These are phyloP conservation scores for Suhomyces xylopsoci DNA, from an alignment of 805 yeast species.

Conservation along the genomic window DNA sequence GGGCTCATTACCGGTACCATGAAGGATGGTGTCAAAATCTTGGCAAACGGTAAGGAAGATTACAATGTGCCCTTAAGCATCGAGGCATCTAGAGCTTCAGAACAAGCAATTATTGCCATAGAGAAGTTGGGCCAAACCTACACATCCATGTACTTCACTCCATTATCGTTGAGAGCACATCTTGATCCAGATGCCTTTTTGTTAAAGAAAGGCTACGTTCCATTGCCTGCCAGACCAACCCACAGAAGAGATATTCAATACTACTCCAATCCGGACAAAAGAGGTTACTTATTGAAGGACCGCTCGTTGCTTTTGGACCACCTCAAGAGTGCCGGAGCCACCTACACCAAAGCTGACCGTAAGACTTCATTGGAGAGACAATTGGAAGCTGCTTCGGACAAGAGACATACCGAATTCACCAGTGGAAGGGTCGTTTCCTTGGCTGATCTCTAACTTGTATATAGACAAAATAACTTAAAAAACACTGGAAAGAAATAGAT, in stretches of 20 bases:
- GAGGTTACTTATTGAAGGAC: conserved; percentile 67
- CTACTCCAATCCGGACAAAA: conserved; percentile 65
- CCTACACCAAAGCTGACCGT: conserved; percentile 22
- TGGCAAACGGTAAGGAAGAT: conserved; percentile 58
- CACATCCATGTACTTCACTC: conserved; percentile 65
- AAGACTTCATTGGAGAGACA: conserved; percentile 35
- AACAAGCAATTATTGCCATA: conserved; percentile 67
- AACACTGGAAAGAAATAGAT: no score
- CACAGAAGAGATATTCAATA: conserved; percentile 74
- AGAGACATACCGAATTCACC: conserved; percentile 11
- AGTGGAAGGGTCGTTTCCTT: conserved; percentile 10
- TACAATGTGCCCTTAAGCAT: conserved; percentile 63
- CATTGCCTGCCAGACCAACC: conserved; percentile 82
- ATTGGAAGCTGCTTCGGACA: conserved; percentile 30
- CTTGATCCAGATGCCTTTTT: conserved; percentile 70
- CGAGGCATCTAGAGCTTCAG: conserved; percentile 81
- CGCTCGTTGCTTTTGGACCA: conserved; percentile 38
- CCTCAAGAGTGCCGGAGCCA: conserved; percentile 18
- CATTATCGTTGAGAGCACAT: conserved; percentile 69
- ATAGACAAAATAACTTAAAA: neutral
- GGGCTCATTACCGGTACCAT: conserved; percentile 72
- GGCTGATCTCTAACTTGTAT: conserved; percentile 8
- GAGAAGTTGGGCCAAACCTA: conserved; percentile 72
- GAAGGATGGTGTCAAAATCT: conserved; percentile 76
- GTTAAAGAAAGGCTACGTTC: conserved; percentile 71